Conservation (phyloP, 768 basidiomycete species). For the Rhodotorula diobovata region DNA sequence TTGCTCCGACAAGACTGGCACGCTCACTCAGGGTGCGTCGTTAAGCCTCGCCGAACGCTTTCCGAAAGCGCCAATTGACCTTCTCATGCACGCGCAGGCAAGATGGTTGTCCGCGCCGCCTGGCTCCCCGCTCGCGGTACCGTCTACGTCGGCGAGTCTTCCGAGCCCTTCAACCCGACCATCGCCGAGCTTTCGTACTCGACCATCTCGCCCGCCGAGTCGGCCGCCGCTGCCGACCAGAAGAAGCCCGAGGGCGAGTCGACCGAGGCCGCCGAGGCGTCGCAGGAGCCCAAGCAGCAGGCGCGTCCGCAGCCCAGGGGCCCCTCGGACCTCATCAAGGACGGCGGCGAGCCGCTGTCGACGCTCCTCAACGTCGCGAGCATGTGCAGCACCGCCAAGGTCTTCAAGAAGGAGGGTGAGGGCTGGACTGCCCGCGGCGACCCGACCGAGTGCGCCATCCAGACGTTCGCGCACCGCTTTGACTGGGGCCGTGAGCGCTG, state of each 20-base stretch:
- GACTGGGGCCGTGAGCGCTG: slow-evolving; percentile 24
- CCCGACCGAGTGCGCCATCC: slow-evolving; percentile 52
- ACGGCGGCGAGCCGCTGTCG: slow-evolving; percentile 44
- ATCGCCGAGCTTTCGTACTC: slow-evolving; percentile 33
- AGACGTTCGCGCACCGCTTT: slow-evolving; percentile 45
- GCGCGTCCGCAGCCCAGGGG: background rate
- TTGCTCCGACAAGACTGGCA: slow-evolving; percentile 53
- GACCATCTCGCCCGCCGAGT: slow-evolving; percentile 26
- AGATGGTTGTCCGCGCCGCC: slow-evolving; percentile 52
- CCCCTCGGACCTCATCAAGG: slow-evolving; percentile 42
- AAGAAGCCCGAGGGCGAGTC: slow-evolving; percentile 45
- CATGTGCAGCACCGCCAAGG: slow-evolving; percentile 50
- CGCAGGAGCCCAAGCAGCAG: slow-evolving; percentile 2
- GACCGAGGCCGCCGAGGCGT: slow-evolving; percentile 24
- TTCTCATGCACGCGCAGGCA: slow-evolving; percentile 42
- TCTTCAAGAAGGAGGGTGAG: slow-evolving; percentile 43
- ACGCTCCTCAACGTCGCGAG: slow-evolving; percentile 48
- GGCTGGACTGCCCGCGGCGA: slow-evolving; percentile 52
- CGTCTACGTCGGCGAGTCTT: slow-evolving; percentile 41
- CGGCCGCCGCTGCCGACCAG: slow-evolving; percentile 46
- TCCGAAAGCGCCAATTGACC: too few species aligned
- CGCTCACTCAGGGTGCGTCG: slow-evolving; percentile 45
- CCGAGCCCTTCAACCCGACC: slow-evolving; percentile 41
- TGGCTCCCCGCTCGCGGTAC: slow-evolving; percentile 48
- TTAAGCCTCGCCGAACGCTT: too few species aligned